Percentiles rank a stretch among this genome's conserved stretches.
phyloP scores from a whole-genome alignment of 2,329 filamentous ascomycete genomes.

The Hypoxylon sp. region DNA sequence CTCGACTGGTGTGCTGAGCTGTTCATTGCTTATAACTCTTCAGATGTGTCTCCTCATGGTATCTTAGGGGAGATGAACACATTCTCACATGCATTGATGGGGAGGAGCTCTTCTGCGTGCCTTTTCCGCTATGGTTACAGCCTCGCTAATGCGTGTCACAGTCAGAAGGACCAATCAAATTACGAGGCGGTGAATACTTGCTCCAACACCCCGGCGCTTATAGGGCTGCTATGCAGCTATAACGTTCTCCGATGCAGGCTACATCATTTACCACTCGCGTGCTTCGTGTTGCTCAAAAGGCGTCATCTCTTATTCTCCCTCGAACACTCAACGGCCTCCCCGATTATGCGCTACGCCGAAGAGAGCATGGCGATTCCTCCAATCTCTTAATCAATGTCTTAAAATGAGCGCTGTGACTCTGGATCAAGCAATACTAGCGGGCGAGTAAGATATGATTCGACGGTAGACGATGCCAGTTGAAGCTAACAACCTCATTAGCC shows the following conservation, averaged over 20 bases:
- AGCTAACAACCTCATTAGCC: background rate
- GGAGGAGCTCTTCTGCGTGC: background rate
- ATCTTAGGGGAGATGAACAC: background rate
- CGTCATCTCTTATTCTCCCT: too few relatives aligned
- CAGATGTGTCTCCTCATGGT: background rate
- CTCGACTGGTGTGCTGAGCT: too few relatives aligned
- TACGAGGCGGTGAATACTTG: background rate
- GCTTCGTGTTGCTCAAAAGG: too few relatives aligned
- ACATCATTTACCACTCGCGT: too few relatives aligned
- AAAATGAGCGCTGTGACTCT: background rate
- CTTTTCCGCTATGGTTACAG: background rate
- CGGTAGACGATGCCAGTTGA: background rate
- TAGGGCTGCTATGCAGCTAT: too few relatives aligned
- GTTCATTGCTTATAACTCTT: slow-evolving; percentile 4
- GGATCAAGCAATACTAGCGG: background rate
- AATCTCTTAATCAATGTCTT: too few relatives aligned
- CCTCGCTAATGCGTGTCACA: background rate
- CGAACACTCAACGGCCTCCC: too few relatives aligned
- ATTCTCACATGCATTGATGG: background rate
- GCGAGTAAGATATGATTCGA: background rate
- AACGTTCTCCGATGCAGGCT: too few relatives aligned
- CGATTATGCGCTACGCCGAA: too few relatives aligned
- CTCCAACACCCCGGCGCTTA: slow-evolving; percentile 1
- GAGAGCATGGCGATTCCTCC: too few relatives aligned
- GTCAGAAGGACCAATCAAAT: slow-evolving; percentile 1